Evolutionary conservation across 768 basidiomycete species (phyloP).

Genomic region (Trametes punicea): DNA sequence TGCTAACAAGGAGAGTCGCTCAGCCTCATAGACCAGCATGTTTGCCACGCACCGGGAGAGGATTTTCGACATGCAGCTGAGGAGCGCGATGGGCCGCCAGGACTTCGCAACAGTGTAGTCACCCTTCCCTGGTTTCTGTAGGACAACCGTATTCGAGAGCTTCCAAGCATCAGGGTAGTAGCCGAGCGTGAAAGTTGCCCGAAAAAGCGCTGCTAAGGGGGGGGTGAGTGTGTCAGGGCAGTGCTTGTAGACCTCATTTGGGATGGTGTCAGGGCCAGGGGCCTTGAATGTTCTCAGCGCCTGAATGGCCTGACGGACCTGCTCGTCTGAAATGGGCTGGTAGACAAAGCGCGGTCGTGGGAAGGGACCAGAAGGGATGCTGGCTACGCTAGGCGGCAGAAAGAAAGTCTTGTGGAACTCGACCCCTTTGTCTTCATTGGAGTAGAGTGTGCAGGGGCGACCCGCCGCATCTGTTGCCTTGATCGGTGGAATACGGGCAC

Average conservation of each 20-base stretch:
- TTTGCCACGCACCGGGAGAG: slow-evolving; percentile 24
- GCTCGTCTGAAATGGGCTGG: slow-evolving; percentile 22
- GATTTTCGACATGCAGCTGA: slow-evolving; percentile 24
- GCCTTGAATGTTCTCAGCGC: slow-evolving; percentile 37
- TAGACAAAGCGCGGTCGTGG: slow-evolving; percentile 25
- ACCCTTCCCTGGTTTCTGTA: slow-evolving; percentile 34
- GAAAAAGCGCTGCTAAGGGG: slow-evolving; percentile 29
- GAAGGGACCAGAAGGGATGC: slow-evolving; percentile 17
- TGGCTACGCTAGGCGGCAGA: slow-evolving; percentile 1
- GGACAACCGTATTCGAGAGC: too few species aligned
- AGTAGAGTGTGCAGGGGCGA: not conserved
- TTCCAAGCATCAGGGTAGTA: too few species aligned
- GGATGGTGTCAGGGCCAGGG: slow-evolving; percentile 25
- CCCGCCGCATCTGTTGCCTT: not conserved
- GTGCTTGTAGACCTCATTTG: slow-evolving; percentile 34
- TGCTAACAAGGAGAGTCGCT: slow-evolving; percentile 9
- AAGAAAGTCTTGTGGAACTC: slow-evolving; percentile 32
- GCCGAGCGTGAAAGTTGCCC: slow-evolving; percentile 31
- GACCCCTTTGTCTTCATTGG: slow-evolving; percentile 17
- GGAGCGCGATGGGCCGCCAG: slow-evolving; percentile 35
- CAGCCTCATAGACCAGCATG: slow-evolving; percentile 6
- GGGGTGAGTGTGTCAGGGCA: slow-evolving; percentile 26
- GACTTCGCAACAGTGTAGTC: slow-evolving; percentile 33
- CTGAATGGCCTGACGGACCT: slow-evolving; percentile 27
- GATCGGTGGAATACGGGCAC: slow-evolving; percentile 22